Evolutionary conservation across 768 basidiomycete genomes (phyloP).

Genomic region (Butyriboletus loyo): DNA sequence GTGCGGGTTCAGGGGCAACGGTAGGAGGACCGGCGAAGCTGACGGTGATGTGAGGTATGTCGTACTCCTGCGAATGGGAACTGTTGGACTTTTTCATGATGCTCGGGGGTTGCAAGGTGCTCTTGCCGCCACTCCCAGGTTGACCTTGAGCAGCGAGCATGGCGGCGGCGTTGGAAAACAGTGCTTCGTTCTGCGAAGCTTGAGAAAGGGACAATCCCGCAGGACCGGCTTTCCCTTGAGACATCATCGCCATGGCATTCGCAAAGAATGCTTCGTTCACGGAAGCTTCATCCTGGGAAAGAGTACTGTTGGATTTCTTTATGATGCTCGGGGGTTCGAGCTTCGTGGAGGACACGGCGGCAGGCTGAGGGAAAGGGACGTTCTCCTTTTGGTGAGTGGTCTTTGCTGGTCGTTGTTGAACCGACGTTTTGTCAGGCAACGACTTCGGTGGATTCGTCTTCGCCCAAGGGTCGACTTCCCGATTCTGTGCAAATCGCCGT

Average conservation of each 20-base stretch:
- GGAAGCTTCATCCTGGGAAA: slow-evolving; percentile 25
- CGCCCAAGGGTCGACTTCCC: slow-evolving; percentile 11
- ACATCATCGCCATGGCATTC: slow-evolving; percentile 20
- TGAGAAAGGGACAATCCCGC: slow-evolving; percentile 16
- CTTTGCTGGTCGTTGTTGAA: slow-evolving; percentile 16
- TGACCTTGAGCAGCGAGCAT: slow-evolving; percentile 8
- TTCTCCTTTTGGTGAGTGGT: slow-evolving; percentile 28
- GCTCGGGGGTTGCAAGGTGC: slow-evolving; percentile 16
- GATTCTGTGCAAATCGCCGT: slow-evolving; percentile 15
- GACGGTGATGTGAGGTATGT: slow-evolving; percentile 27
- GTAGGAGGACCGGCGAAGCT: slow-evolving; percentile 18
- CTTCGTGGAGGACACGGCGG: slow-evolving; percentile 8
- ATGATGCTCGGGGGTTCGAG: slow-evolving; percentile 22
- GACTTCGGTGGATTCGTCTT: slow-evolving; percentile 14
- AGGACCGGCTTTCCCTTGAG: slow-evolving; percentile 8
- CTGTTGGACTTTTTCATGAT: slow-evolving; percentile 28
- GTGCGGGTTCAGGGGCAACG: slow-evolving; percentile 8
- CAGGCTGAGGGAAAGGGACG: slow-evolving; percentile 13
- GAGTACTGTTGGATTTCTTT: slow-evolving; percentile 25
- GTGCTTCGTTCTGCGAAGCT: slow-evolving; percentile 23
- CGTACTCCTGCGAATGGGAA: slow-evolving; percentile 24
- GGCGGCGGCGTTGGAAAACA: slow-evolving; percentile 25
- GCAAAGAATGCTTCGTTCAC: slow-evolving; percentile 28
- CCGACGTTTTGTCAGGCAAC: slow-evolving; percentile 13
- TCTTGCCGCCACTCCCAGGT: slow-evolving; percentile 4